phyloP scores from a whole-genome alignment of 148 eudicot genomes.

The Diospyros lotus region DNA sequence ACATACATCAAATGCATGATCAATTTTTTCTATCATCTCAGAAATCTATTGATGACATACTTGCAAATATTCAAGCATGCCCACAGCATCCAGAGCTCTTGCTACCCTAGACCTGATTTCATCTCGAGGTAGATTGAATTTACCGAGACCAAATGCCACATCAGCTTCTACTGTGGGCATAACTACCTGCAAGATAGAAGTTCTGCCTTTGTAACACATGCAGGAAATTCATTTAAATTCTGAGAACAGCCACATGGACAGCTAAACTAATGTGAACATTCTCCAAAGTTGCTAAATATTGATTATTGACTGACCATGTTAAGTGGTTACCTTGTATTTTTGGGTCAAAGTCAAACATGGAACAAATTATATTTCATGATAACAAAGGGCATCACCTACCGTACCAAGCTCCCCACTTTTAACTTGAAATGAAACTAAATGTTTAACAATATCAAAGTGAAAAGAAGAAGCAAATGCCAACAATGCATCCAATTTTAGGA shows the following conservation, averaged over 20 bases:
- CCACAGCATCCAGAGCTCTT: constrained; percentile 74
- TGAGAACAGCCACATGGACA: neutral
- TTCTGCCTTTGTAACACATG: neutral
- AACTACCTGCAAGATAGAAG: constrained; percentile 49
- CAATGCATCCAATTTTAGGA: too few relatives aligned
- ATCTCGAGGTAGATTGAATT: constrained; percentile 49
- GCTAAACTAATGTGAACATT: neutral
- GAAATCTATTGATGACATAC: constrained; percentile 32
- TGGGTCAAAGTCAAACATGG: too few relatives aligned
- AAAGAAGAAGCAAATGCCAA: neutral
- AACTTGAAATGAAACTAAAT: neutral
- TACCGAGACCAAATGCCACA: constrained; percentile 95
- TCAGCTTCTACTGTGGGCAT: constrained; percentile 99
- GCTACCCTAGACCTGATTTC: constrained; percentile 59
- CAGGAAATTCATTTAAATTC: neutral
- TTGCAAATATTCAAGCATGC: constrained; percentile 72
- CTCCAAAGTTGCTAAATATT: neutral
- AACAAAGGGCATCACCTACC: too few relatives aligned
- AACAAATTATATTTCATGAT: too few relatives aligned
- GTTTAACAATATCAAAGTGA: too few relatives aligned
- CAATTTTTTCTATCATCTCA: neutral
- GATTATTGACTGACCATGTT: too few relatives aligned
- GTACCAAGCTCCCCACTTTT: too few relatives aligned
- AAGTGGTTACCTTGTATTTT: too few relatives aligned
- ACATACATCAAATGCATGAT: neutral